Conservation (phyloP, 169 alveolate genomes). For the Plasmodium gallinaceum region DNA sequence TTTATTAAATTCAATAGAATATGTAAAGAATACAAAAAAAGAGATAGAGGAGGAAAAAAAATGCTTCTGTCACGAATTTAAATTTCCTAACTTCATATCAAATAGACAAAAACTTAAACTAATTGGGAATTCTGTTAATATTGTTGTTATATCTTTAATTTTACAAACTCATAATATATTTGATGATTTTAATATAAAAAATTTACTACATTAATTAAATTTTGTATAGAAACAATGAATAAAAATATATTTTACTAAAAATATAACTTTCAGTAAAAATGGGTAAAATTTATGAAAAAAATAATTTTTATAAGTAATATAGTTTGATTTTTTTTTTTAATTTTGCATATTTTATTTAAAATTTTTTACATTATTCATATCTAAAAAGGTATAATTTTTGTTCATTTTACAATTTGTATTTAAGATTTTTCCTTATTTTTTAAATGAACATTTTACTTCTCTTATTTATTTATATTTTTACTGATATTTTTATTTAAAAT, state of each 20-base stretch:
- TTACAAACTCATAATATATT: constrained; percentile 56
- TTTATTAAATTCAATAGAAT: constrained; percentile 1
- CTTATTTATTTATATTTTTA: no score
- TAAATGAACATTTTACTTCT: neutral
- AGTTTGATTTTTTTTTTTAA: no score
- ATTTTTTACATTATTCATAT: no score
- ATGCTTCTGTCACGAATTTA: constrained; percentile 59
- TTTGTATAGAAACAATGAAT: no score
- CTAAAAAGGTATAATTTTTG: neutral
- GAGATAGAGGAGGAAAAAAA: neutral
- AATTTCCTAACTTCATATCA: constrained; percentile 56
- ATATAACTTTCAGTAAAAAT: no score
- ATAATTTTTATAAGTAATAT: no score
- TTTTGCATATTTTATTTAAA: no score
- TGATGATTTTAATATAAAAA: constrained; percentile 10
- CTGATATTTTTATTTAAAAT: no score
- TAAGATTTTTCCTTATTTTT: neutral
- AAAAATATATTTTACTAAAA: no score
- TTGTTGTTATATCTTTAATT: constrained; percentile 49
- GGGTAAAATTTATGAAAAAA: no score
- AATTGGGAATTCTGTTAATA: constrained; percentile 74
- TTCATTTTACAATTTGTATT: neutral
- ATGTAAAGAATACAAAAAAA: neutral
- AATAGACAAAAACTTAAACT: constrained; percentile 62
- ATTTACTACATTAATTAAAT: no score